Conservation (phyloP, 1,284 basidiomycete species). For the Heliocybe sulcata region DNA sequence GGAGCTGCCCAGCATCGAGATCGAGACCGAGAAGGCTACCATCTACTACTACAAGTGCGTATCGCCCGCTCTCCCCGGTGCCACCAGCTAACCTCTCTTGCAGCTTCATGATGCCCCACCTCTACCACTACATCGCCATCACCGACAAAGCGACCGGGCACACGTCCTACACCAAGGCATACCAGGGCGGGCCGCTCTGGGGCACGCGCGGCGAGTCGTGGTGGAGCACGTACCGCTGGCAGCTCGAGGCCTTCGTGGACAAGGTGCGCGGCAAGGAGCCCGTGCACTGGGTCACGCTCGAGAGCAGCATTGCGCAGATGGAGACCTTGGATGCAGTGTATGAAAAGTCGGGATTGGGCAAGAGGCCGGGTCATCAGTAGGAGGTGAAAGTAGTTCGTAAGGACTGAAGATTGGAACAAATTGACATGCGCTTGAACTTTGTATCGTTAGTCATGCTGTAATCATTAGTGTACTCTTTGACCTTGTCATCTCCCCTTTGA, state of each 20-base stretch:
- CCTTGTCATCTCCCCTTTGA: not conserved
- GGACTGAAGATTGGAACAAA: too few relatives aligned
- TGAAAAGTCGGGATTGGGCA: constrained; percentile 1
- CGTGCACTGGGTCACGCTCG: constrained; percentile 2
- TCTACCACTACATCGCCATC: constrained; percentile 15
- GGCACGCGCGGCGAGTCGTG: not conserved
- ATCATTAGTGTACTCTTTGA: not conserved
- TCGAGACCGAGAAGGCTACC: constrained; percentile 12
- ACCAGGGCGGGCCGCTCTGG: constrained; percentile 1
- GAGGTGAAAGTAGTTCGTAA: not conserved
- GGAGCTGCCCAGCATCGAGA: constrained; percentile 14
- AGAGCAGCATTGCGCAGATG: constrained; percentile 3
- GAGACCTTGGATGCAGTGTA: constrained; percentile 1
- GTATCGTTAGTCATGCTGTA: not conserved
- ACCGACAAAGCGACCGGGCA: constrained; percentile 13
- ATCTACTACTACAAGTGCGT: constrained; percentile 13
- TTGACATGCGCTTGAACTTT: not conserved
- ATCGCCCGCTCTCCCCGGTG: not conserved
- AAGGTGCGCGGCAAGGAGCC: constrained; percentile 1
- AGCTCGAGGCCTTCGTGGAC: constrained; percentile 2
- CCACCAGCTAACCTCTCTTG: not conserved
- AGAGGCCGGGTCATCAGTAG: not conserved
- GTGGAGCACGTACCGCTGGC: constrained; percentile 2
- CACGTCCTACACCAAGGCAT: constrained; percentile 14
- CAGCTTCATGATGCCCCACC: constrained; percentile 14